phyloP scores from a whole-genome alignment of 306 rosid species.

The Lagenaria siceraria region DNA sequence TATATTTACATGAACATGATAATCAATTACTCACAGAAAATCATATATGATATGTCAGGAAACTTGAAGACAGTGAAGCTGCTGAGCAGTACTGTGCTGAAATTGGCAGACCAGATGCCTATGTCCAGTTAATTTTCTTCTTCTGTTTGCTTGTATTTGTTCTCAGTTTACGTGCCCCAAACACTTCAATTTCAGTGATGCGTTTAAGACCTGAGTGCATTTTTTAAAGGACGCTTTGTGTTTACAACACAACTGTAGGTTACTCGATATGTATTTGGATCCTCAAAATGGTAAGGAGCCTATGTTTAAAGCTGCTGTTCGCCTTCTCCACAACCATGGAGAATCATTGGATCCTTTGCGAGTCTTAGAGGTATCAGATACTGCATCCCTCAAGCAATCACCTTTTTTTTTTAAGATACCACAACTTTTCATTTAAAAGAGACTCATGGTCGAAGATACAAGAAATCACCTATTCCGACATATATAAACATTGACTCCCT shows the following conservation, averaged over 20 bases:
- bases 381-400: slow-evolving; percentile 2
- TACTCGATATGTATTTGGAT: slow-evolving; percentile 98
- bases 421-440: too few relatives aligned
- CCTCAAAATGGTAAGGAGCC: slow-evolving; percentile 98
- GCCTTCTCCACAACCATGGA: slow-evolving; percentile 97
- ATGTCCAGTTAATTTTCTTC: slow-evolving; percentile 70
- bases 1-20: slow-evolving; percentile 5
- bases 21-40: slow-evolving; percentile 3
- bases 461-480: not conserved
- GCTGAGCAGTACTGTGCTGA: slow-evolving; percentile 99
- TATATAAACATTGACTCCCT: not conserved
- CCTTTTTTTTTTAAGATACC: too few relatives aligned
- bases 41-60: slow-evolving; percentile 39
- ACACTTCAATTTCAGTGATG: not conserved
- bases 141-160: slow-evolving; percentile 13
- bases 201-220: not conserved
- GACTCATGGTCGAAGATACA: too few relatives aligned
- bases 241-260: slow-evolving; percentile 34
- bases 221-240: slow-evolving; percentile 6
- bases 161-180: not conserved
- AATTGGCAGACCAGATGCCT: slow-evolving; percentile 95
- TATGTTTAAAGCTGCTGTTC: slow-evolving; percentile 96
- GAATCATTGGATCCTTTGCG: slow-evolving; percentile 91
- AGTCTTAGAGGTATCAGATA: slow-evolving; percentile 67
- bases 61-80: slow-evolving; percentile 92